Conservation (phyloP, 495 filamentous ascomycete genomes). For the Penicillium canariense region DNA sequence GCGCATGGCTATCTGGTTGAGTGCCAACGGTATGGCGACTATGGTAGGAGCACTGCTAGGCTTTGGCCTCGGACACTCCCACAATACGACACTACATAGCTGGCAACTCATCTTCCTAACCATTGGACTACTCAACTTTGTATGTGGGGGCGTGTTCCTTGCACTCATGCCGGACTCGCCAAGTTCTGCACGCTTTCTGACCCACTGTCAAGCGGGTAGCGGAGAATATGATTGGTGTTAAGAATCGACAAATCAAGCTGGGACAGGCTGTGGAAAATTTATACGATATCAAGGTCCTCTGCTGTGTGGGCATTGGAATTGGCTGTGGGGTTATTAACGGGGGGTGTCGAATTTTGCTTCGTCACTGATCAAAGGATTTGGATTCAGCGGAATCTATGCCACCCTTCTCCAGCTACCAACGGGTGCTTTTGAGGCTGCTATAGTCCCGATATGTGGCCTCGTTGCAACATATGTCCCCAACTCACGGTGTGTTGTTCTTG, state of each 20-base stretch:
- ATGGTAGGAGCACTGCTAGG: conserved; percentile 53
- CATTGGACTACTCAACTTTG: conserved; percentile 49
- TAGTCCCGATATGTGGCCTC: conserved; percentile 35
- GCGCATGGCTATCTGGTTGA: conserved; percentile 62
- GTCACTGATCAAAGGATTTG: conserved; percentile 45
- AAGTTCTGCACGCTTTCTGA: conserved; percentile 38
- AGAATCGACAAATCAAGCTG: conserved; percentile 36
- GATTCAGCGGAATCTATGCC: conserved; percentile 36
- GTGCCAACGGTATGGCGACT: conserved; percentile 58
- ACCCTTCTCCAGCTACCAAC: conserved; percentile 47
- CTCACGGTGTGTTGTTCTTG: conserved; percentile 42
- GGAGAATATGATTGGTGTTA: conserved; percentile 52
- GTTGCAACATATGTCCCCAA: conserved; percentile 41
- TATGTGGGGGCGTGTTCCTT: conserved; percentile 41
- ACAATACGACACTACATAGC: conserved; percentile 36
- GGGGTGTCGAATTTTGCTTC: conserved; percentile 47
- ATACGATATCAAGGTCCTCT: conserved; percentile 40
- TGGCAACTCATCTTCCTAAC: conserved; percentile 60
- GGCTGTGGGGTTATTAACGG: conserved; percentile 46
- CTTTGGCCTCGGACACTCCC: conserved; percentile 53
- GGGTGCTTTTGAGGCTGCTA: conserved; percentile 43
- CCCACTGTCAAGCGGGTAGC: conserved; percentile 44
- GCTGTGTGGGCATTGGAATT: conserved; percentile 35
- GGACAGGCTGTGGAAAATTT: conserved; percentile 39
- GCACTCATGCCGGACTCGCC: conserved; percentile 44